Evolutionary conservation across 2,329 filamentous ascomycete genomes (phyloP), one percentile per base, ranked within the genome.

Genomic region (Teratosphaeria gauchensis): DNA sequence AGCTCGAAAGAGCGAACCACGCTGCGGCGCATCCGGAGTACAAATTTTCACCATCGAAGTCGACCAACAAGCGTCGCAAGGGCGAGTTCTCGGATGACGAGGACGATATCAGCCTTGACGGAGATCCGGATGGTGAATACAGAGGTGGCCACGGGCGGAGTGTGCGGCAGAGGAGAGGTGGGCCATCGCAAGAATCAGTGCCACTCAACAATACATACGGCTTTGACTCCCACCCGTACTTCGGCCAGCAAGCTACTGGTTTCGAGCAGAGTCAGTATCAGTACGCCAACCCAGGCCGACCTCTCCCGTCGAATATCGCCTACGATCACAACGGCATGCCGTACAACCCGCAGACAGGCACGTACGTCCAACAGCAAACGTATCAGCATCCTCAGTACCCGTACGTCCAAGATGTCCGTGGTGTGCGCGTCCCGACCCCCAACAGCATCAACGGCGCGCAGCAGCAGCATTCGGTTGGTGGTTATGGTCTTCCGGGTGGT

Each of bases 1-100:
- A 83, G 67, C 80, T 89, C 21, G 94, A 97, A 74, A 84, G 91
- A 52, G 81, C 85, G 65, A 95, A 95, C 73, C 92, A 97, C 72
- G 84, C 88, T 57, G 81, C 83, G 56, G 91, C 92, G 2, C 90
- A 95, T 65, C 94, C 94, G 0, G 84, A 85, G 51, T 99, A 97
- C 79, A 97, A 95, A 74, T 99, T 97, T 76, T 88, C 89, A 1
- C 92, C 92, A 1, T 86, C 87, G 67, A 95, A 94, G 74, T 74
- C 78, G 16, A 76, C 72, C 42, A 82, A 80, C 65, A 80, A 81
- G 64, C 83, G 82, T 64, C 69, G 70, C 57, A 71, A 71, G 58
- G 68, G 66, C 21, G 66, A 72, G 24, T 60, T 68, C 46, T 67
- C 66, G 11, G 71, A 72, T 38, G 69, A 72, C 21, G 68, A 68